Base-by-base conservation (phyloP, 371 early-diverging fungal genomes). In the Circinella umbellata region DNA sequence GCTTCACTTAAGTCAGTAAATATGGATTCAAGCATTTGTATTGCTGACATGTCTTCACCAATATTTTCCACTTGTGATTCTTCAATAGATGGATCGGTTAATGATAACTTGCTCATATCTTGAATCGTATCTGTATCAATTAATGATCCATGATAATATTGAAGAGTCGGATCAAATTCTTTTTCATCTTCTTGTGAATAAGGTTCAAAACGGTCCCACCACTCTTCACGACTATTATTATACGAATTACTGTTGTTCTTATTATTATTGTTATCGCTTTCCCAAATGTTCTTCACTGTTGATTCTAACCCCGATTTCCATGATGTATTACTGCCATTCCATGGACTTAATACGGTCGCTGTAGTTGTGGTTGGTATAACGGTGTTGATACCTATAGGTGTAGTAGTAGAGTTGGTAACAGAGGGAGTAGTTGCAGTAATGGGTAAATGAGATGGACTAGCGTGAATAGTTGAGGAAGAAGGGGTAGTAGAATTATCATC, bases 21-120 rank as follows among this genome's bases (percentile, higher is more conserved):
- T 35, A 89, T 84, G 6, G 80, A 79, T 42, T 81, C 77, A 37
- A 89, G 73, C 86, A 87, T 84, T 68, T 89, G 87, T 18, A 87
- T 63, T 0, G 85, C 78, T 0, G 86, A 82, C 87, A 88, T 88
- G 65, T 87, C 86, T 57, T 84, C 76, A 18, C 65, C 84, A 2
- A 81, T 77, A 49, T 78, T 76, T 27, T 83, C 83, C 1, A 71
- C 75, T 10, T 76, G 72, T 6, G 71, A 61, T 49, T 81, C 81
- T 67, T 81, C 84, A 5, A 54, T 39, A 0, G 81, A 81, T 18
- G 81, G 80, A 63, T 75, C 74, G 0, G 74, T 72, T 3, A 74
- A 71, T 4, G 77, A 65, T 6, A 83, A 38, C 27, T 59, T 63
- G 57, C 80, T 72, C 72, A 83, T 80, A 46, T 84, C 81, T 39